These are phyloP conservation scores for Chlamydomonas sphaeroides DNA, from an alignment of 139 green algal species.

Conservation along the genomic window DNA sequence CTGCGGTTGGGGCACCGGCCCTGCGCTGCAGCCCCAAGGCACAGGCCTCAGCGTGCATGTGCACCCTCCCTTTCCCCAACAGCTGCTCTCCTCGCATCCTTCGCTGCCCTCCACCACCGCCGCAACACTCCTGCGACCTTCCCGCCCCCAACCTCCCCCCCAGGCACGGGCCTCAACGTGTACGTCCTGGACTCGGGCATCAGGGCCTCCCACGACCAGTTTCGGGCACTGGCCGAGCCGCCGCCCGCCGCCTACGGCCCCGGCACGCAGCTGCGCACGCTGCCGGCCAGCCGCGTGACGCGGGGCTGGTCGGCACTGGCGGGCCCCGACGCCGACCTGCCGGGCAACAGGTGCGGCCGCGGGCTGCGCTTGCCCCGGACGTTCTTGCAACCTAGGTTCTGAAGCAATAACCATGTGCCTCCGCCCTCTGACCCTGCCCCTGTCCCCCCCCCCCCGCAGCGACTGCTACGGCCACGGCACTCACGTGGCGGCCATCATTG, in stretches of 20 bases:
- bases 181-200: slow-evolving; percentile 85
- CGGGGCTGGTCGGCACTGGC: slow-evolving; percentile 11
- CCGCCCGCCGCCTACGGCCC: neutral
- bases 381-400: too few species aligned
- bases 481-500: slow-evolving; percentile 71
- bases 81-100: neutral
- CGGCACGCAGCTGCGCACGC: neutral
- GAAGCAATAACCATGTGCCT: too few species aligned
- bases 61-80: neutral
- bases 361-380: too few species aligned
- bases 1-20: too few species aligned
- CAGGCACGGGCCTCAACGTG: slow-evolving; percentile 69
- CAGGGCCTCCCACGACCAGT: slow-evolving; percentile 60
- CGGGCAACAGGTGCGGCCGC: neutral
- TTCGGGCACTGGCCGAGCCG: slow-evolving; percentile 28
- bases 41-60: neutral
- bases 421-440: too few species aligned
- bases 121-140: too few species aligned
- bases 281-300: slow-evolving; percentile 9
- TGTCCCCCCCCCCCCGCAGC: neutral
- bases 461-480: slow-evolving; percentile 84
- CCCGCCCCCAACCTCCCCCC: neutral
- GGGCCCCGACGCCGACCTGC: neutral
- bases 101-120: neutral
- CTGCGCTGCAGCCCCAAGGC: neutral